Evolutionary conservation across 176 grass and related monocot genomes (phyloP).

Genomic region (Oryza glumipatula): DNA sequence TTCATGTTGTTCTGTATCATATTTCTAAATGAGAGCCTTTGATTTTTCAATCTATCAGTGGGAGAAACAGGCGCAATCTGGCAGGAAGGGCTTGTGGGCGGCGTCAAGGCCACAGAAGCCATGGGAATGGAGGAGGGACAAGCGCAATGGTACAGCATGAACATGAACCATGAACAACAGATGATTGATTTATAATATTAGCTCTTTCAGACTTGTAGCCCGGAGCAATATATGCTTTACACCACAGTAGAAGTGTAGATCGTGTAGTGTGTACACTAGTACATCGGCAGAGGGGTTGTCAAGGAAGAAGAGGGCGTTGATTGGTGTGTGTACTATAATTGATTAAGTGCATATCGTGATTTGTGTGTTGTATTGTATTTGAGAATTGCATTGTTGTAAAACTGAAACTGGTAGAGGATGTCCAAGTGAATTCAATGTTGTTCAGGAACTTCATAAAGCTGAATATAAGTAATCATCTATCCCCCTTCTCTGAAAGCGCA

Average conservation of each 20-base stretch:
- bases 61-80: slow-evolving; percentile 77
- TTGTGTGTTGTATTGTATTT: neutral
- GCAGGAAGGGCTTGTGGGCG: slow-evolving; percentile 77
- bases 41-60: slow-evolving; percentile 45
- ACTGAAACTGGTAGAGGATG: neutral
- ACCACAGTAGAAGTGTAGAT: neutral
- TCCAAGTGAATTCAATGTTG: slow-evolving; percentile 2
- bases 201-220: neutral
- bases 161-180: neutral
- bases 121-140: slow-evolving; percentile 92
- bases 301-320: slow-evolving; percentile 5
- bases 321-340: neutral
- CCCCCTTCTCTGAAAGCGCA: too few relatives aligned
- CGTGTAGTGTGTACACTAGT: slow-evolving; percentile 14
- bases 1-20: neutral
- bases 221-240: neutral
- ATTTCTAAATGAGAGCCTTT: neutral
- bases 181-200: slow-evolving; percentile 3
- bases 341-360: neutral
- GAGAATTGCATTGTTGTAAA: neutral
- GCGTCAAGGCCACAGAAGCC: slow-evolving; percentile 76
- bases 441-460: neutral
- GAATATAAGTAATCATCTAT: too few relatives aligned
- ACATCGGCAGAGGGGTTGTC: neutral
- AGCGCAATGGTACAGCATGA: slow-evolving; percentile 65